Evolutionary conservation across 176 grass and related monocot genomes (phyloP).

Genomic region (Guadua angustifolia): DNA sequence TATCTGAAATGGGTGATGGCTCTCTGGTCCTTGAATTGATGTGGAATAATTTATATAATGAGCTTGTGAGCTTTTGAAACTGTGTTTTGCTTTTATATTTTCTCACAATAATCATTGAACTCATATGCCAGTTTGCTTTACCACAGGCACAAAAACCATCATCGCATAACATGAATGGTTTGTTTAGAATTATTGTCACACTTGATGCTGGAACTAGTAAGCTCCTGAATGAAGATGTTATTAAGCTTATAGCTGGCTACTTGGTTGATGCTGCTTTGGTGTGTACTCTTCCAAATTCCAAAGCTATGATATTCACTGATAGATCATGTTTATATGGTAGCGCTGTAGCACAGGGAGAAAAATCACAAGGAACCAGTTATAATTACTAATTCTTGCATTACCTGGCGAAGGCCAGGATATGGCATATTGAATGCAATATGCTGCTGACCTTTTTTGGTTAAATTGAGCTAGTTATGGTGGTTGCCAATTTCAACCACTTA

Average conservation of each 20-base stretch:
- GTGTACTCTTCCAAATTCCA: conserved; percentile 40
- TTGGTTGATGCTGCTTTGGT: conserved; percentile 77
- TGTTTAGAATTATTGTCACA: conserved; percentile 71
- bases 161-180: conserved; percentile 62
- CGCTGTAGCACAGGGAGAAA: background rate
- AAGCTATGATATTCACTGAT: conserved; percentile 7
- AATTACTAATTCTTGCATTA: background rate
- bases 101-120: conserved; percentile 29
- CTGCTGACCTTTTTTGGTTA: background rate
- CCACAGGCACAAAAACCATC: conserved; percentile 57
- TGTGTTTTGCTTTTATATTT: background rate
- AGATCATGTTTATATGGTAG: conserved; percentile 33
- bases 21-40: conserved; percentile 76
- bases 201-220: conserved; percentile 71
- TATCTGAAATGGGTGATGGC: conserved; percentile 84
- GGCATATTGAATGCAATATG: background rate
- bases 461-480: background rate
- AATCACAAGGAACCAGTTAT: background rate
- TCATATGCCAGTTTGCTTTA: conserved; percentile 22
- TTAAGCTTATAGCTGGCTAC: conserved; percentile 67
- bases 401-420: background rate
- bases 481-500: background rate
- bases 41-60: conserved; percentile 63
- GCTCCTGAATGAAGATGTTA: conserved; percentile 58
- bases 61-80: conserved; percentile 56